Conservation (phyloP, 306 rosid species). For the Acacia crassicarpa region DNA sequence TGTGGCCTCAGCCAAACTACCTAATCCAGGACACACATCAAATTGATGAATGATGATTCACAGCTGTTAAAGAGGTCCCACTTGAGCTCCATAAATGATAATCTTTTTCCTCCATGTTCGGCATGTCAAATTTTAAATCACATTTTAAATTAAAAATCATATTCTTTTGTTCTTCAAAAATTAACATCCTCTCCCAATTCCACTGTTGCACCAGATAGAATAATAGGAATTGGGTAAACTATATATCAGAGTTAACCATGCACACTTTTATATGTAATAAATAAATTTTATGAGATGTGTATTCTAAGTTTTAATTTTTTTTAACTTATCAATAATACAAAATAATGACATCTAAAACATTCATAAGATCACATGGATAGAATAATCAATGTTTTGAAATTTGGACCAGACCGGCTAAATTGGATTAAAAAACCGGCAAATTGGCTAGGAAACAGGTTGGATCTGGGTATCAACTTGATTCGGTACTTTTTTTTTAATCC, state of each 20-base stretch:
- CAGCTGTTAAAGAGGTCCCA: slow-evolving; percentile 4
- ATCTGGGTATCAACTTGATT: too few species aligned
- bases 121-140: not conserved
- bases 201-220: not conserved
- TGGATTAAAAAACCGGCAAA: too few species aligned
- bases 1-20: not conserved
- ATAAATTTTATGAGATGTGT: not conserved
- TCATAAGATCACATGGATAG: too few species aligned
- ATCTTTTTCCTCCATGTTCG: not conserved
- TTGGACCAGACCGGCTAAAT: too few species aligned
- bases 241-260: too few species aligned
- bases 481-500: too few species aligned
- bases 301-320: too few species aligned
- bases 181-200: not conserved
- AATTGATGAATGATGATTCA: not conserved
- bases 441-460: too few species aligned
- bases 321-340: too few species aligned
- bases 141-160: not conserved
- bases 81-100: not conserved
- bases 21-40: not conserved
- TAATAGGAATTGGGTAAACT: not conserved
- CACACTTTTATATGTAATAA: too few species aligned
- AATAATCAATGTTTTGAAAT: too few species aligned
- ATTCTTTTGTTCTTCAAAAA: not conserved
- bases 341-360: too few species aligned